These are phyloP conservation scores for Peronosclerospora sorghi DNA, from an alignment of 352 stramenopile species.

Conservation along the genomic window DNA sequence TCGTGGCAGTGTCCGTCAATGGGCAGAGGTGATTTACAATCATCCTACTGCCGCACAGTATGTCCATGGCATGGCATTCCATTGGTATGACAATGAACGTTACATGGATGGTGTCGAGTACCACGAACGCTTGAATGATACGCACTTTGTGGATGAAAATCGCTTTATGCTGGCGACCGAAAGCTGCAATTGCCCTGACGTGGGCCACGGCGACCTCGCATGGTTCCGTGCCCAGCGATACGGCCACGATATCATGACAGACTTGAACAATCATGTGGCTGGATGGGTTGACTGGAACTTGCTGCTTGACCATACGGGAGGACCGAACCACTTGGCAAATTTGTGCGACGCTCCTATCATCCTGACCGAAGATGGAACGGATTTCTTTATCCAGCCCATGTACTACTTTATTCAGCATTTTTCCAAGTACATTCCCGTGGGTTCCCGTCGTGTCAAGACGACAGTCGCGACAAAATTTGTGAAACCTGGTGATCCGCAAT, in stretches of 20 bases:
- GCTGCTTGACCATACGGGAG: slow-evolving; percentile 75
- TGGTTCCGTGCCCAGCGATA: slow-evolving; percentile 85
- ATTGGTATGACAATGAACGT: slow-evolving; percentile 60
- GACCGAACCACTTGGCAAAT: slow-evolving; percentile 83
- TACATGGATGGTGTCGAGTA: slow-evolving; percentile 72
- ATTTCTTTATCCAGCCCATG: slow-evolving; percentile 79
- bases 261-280: slow-evolving; percentile 81
- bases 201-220: slow-evolving; percentile 39
- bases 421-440: slow-evolving; percentile 75
- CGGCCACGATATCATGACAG: slow-evolving; percentile 83
- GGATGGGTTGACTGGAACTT: slow-evolving; percentile 92
- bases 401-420: slow-evolving; percentile 89
- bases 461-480: slow-evolving; percentile 36
- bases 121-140: slow-evolving; percentile 71
- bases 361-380: slow-evolving; percentile 41
- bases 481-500: slow-evolving; percentile 44
- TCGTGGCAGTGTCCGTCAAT: slow-evolving; percentile 58
- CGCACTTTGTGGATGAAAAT: slow-evolving; percentile 52
- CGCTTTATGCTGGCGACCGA: slow-evolving; percentile 68
- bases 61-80: slow-evolving; percentile 82
- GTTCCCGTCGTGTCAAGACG: slow-evolving; percentile 55
- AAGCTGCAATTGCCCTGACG: slow-evolving; percentile 65
- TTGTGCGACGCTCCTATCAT: slow-evolving; percentile 74
- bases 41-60: slow-evolving; percentile 53
- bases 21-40: slow-evolving; percentile 62